Conservation (phyloP, 1,139 yeast species). For the Williopsis jadinii region DNA sequence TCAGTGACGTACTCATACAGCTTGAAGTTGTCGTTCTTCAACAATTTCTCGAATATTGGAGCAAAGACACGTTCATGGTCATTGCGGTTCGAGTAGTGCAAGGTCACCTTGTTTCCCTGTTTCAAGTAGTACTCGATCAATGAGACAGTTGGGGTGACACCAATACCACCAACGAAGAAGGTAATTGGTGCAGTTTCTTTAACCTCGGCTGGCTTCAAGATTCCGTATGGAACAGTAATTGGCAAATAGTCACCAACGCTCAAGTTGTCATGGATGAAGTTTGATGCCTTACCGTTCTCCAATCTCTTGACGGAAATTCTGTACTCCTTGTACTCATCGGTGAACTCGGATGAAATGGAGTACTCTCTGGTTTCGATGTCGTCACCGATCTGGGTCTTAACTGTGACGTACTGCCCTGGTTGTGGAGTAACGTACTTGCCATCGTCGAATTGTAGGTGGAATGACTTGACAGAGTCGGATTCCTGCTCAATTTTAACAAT, state of each 20-base stretch:
- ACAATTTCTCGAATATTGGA: slow-evolving; percentile 7
- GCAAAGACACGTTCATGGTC: slow-evolving; percentile 11
- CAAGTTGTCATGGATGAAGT: slow-evolving; percentile 41
- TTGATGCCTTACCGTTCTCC: slow-evolving; percentile 48
- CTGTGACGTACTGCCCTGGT: slow-evolving; percentile 59
- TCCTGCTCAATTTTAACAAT: slow-evolving; percentile 40
- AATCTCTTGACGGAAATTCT: slow-evolving; percentile 49
- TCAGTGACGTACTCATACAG: slow-evolving; percentile 13
- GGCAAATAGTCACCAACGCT: slow-evolving; percentile 43
- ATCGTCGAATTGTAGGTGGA: slow-evolving; percentile 44
- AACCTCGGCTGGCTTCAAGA: slow-evolving; percentile 24
- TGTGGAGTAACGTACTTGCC: slow-evolving; percentile 29
- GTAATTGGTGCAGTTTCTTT: slow-evolving; percentile 30
- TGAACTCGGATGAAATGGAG: slow-evolving; percentile 35
- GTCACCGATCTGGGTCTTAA: slow-evolving; percentile 35
- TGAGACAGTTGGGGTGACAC: slow-evolving; percentile 47
- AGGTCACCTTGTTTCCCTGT: slow-evolving; percentile 11
- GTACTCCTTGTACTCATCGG: slow-evolving; percentile 27
- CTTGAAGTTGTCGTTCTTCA: slow-evolving; percentile 7
- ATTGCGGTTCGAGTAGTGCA: slow-evolving; percentile 14
- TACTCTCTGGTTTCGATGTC: slow-evolving; percentile 41
- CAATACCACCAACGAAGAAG: slow-evolving; percentile 58
- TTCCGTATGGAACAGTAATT: slow-evolving; percentile 58
- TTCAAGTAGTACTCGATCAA: slow-evolving; percentile 15
- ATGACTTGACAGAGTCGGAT: slow-evolving; percentile 41